Evolutionary conservation across 164 flowering plant species (phyloP).

Genomic region (Saururus chinensis): DNA sequence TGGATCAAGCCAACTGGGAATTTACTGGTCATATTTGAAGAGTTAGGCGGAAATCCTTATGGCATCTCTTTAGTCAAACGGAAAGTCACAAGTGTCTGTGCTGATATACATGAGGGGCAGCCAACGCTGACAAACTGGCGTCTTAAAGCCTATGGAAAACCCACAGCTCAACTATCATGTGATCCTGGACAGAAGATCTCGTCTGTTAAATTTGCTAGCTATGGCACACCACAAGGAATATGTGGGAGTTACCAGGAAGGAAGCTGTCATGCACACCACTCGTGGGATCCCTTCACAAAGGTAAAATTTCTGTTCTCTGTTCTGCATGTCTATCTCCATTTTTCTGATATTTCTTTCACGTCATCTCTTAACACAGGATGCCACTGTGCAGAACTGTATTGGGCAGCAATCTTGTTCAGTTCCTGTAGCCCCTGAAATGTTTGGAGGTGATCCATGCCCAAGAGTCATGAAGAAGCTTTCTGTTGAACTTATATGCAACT

Average conservation of each 20-base stretch:
- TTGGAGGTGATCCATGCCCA: constrained; percentile 88
- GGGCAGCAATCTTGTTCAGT: constrained; percentile 75
- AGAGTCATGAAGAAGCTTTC: constrained; percentile 58
- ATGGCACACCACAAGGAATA: constrained; percentile 82
- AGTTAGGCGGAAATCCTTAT: constrained; percentile 62
- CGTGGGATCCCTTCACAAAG: constrained; percentile 70
- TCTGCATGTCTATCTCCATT: background rate
- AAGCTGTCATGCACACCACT: constrained; percentile 74
- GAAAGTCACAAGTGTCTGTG: constrained; percentile 68
- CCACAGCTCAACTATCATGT: constrained; percentile 75
- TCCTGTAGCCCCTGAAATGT: constrained; percentile 57
- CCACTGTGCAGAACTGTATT: constrained; percentile 55
- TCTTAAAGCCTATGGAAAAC: constrained; percentile 67
- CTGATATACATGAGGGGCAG: constrained; percentile 82
- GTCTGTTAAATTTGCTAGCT: constrained; percentile 89
- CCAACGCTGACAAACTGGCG: constrained; percentile 53
- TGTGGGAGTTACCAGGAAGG: constrained; percentile 87
- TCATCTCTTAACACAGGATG: background rate
- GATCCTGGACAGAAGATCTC: constrained; percentile 75
- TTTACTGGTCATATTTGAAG: constrained; percentile 72
- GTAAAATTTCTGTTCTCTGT: constrained; percentile 18
- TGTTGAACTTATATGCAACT: constrained; percentile 59
- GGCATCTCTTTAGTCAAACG: constrained; percentile 65
- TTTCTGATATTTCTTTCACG: constrained; percentile 7
- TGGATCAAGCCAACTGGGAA: constrained; percentile 71